These are phyloP conservation scores for Eucalyptus shirleyi DNA, from an alignment of 345 rosid genomes.

Conservation along the genomic window DNA sequence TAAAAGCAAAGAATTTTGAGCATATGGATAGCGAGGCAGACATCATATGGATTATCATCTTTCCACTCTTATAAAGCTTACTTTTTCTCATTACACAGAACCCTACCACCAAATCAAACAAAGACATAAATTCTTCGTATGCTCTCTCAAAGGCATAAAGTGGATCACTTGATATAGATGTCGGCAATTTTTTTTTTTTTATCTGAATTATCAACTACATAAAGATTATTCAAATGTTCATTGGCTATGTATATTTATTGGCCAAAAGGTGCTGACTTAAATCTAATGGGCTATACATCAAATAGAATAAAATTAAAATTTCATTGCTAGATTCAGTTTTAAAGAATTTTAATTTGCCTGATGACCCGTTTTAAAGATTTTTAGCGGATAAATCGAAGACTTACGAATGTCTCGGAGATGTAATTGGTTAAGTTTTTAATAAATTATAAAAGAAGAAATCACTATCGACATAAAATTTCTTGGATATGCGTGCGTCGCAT, in stretches of 20 bases:
- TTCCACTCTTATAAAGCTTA: neutral
- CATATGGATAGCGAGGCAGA: neutral
- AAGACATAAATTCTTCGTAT: neutral
- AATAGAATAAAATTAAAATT: neutral
- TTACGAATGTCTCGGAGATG: neutral
- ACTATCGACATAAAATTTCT: neutral
- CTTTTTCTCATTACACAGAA: neutral
- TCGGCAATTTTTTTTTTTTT: neutral
- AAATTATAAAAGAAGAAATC: neutral
- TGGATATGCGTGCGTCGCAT: neutral
- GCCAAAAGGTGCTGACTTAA: neutral
- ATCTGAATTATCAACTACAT: neutral
- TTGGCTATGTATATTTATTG: neutral
- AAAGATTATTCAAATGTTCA: neutral
- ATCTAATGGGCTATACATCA: neutral
- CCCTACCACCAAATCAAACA: neutral
- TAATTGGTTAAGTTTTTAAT: neutral
- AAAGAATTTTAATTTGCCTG: neutral
- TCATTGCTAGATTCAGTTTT: neutral
- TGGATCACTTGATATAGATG: neutral
- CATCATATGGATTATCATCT: neutral
- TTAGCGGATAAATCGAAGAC: neutral
- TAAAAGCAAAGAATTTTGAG: neutral
- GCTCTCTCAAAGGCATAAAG: neutral
- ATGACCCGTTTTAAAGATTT: neutral